A percentile compares a stretch with the other conserved stretches of the same genome.
phyloP scores from a whole-genome alignment of 306 rosid genomes.

The Quercus ilex region DNA sequence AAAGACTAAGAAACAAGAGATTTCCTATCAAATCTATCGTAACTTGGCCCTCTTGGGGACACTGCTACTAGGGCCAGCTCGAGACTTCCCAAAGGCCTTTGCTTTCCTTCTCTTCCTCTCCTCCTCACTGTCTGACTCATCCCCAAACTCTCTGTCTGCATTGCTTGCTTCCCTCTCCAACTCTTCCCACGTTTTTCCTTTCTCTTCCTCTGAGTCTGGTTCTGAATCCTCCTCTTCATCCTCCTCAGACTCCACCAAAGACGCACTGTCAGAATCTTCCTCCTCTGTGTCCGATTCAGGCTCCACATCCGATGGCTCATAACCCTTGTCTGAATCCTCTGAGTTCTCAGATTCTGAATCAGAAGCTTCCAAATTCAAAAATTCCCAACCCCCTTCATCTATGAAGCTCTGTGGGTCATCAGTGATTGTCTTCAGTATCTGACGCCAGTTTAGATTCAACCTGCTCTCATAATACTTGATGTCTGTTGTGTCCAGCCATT shows the following conservation, averaged over 20 bases:
- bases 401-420: conserved; percentile 93
- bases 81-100: conserved; percentile 79
- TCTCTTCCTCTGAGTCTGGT: conserved; percentile 43
- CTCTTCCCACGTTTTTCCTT: conserved; percentile 91
- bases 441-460: conserved; percentile 93
- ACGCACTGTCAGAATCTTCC: conserved; percentile 73
- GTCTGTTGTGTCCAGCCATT: conserved; percentile 92
- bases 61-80: conserved; percentile 47
- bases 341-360: conserved; percentile 87
- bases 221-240: conserved; percentile 50
- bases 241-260: conserved; percentile 84
- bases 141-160: conserved; percentile 87
- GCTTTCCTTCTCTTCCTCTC: conserved; percentile 84
- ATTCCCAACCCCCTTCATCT: conserved; percentile 98
- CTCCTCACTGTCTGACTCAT: conserved; percentile 88
- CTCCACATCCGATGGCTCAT: conserved; percentile 78
- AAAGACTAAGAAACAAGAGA: not conserved
- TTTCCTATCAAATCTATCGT: conserved; percentile 37
- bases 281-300: conserved; percentile 87
- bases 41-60: conserved; percentile 64
- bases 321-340: conserved; percentile 86
- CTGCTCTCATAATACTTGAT: conserved; percentile 93
- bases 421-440: conserved; percentile 87
- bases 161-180: conserved; percentile 96
- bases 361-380: conserved; percentile 81